Conservation (phyloP, 768 basidiomycete genomes). For the Pholiota molesta region DNA sequence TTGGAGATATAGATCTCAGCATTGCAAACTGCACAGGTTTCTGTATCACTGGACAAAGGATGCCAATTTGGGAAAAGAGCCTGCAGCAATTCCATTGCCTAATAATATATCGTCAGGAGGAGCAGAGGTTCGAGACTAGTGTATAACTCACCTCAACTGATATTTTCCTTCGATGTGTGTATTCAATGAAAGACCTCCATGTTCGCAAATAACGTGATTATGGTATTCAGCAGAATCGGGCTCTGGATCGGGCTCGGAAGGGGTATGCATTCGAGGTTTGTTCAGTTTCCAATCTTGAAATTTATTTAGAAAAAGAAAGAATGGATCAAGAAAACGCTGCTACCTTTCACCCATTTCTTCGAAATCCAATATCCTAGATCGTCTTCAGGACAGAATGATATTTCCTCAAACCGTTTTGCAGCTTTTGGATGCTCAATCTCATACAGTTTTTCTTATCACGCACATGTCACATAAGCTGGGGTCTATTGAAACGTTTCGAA, state of each 20-base stretch:
- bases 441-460: conserved; percentile 63
- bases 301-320: conserved; percentile 8
- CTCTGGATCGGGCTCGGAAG: conserved; percentile 59
- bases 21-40: conserved; percentile 68
- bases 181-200: conserved; percentile 62
- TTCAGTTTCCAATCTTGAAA: conserved; percentile 68
- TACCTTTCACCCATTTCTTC: conserved; percentile 79
- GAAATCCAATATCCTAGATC: conserved; percentile 70
- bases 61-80: conserved; percentile 68
- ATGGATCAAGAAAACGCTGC: conserved; percentile 7
- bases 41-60: conserved; percentile 50
- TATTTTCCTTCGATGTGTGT: conserved; percentile 60
- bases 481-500: background rate
- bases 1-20: conserved; percentile 53
- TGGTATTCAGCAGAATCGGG: conserved; percentile 63
- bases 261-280: conserved; percentile 78
- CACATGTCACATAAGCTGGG: background rate
- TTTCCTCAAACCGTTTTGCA: conserved; percentile 61
- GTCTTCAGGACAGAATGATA: conserved; percentile 46
- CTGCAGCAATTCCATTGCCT: conserved; percentile 63
- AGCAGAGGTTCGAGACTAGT: background rate
- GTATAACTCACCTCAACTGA: conserved; percentile 51
- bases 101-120: background rate
- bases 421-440: conserved; percentile 64
- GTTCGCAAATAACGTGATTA: conserved; percentile 72